phyloP scores from a whole-genome alignment of 1,284 basidiomycete genomes.

The Apiotrichum porosum region DNA sequence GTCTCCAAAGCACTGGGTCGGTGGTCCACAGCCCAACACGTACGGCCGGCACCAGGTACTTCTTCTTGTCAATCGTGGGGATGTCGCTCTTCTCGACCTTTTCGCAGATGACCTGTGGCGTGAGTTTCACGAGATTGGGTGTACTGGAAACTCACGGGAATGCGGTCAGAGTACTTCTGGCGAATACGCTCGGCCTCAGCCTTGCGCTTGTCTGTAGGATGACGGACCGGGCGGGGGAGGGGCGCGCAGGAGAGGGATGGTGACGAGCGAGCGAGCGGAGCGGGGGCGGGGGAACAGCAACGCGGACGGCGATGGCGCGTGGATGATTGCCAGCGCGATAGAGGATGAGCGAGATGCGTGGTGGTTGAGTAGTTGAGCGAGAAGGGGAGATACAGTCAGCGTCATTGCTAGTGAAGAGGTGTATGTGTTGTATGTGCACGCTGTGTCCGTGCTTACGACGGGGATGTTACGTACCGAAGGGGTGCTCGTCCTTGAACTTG shows the following conservation, averaged over 20 bases:
- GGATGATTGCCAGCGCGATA: too few species aligned
- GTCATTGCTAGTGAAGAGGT: too few species aligned
- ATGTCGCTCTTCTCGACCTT: slow-evolving; percentile 99
- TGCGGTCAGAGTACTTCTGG: slow-evolving; percentile 97
- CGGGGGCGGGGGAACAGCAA: too few species aligned
- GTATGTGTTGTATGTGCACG: too few species aligned
- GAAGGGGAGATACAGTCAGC: too few species aligned
- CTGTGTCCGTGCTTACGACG: too few species aligned
- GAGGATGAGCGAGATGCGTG: neutral
- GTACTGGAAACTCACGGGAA: slow-evolving; percentile 67
- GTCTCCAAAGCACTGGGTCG: neutral
- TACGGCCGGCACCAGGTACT: slow-evolving; percentile 96
- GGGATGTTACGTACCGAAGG: slow-evolving; percentile 86
- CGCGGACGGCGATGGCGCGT: too few species aligned
- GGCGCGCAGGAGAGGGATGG: too few species aligned
- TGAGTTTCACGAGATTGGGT: neutral
- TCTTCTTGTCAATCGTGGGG: slow-evolving; percentile 99
- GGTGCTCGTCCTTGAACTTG: slow-evolving; percentile 99
- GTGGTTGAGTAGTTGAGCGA: too few species aligned
- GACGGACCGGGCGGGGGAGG: too few species aligned
- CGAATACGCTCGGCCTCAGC: slow-evolving; percentile 88
- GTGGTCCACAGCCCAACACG: slow-evolving; percentile 13
- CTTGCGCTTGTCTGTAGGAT: slow-evolving; percentile 85
- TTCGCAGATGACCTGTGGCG: slow-evolving; percentile 93
- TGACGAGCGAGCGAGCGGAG: too few species aligned